Percentiles rank a stretch among this genome's conserved stretches.
These are phyloP conservation scores for Bryum argenteum DNA, from an alignment of 225 moss, liverwort and hornwort species.

Conservation along the genomic window DNA sequence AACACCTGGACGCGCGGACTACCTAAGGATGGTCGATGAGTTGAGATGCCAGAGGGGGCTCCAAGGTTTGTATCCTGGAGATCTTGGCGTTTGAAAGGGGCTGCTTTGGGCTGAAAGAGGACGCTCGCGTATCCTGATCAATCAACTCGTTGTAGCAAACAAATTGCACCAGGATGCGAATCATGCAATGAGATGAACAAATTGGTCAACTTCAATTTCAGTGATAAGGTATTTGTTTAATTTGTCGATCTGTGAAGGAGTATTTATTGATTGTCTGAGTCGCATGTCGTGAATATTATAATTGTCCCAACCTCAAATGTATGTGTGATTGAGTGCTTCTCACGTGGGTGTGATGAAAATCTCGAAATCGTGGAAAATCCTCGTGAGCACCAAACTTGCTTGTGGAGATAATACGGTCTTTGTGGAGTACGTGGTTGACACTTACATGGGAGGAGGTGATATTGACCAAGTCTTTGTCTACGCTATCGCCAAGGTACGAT, in stretches of 20 bases:
- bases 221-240: no score
- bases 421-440: neutral
- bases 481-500: constrained; percentile 27
- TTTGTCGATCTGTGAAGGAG: no score
- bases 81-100: constrained; percentile 10
- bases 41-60: no score
- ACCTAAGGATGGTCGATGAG: neutral
- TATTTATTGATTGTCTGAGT: no score
- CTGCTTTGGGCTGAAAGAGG: constrained; percentile 36
- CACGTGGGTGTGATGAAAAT: no score
- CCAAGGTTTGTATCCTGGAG: no score
- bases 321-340: no score
- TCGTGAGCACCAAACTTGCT: neutral
- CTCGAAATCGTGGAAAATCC: neutral
- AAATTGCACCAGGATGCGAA: constrained; percentile 2
- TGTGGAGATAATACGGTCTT: neutral
- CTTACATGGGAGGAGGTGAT: no score
- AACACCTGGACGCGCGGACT: neutral
- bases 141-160: neutral
- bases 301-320: no score
- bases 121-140: constrained; percentile 26
- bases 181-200: no score
- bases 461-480: constrained; percentile 21
- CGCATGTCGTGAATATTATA: no score
- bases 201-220: no score